Evolutionary conservation across 2,329 filamentous ascomycete genomes (phyloP), one percentile per base, ranked within the genome.

Genomic region (Trichoderma koningii): DNA sequence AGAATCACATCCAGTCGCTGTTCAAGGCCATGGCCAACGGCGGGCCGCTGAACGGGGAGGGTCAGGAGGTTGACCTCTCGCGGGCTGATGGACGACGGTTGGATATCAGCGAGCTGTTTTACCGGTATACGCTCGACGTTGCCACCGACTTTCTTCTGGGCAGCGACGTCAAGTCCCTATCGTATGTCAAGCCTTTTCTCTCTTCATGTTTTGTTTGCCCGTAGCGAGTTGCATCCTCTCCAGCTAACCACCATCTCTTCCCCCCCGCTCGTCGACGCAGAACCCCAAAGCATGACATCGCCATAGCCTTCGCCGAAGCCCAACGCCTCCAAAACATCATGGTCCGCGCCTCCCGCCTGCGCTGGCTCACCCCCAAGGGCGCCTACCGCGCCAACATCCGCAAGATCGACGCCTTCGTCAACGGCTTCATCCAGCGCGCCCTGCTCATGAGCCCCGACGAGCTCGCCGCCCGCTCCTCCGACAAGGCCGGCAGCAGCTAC

Each of bases 81-180:
- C 62, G 80, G 80, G 74, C 88, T 83, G 81, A 88, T 78, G 76
- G 90, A 76, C 80, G 79, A 55, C 81, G 85, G 10, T 30, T 94
- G 34, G 87, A 96, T 70, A 85, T 94, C 9, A 84, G 87, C 68
- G 86, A 93, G 67, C 80, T 96, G 63, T 89, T 97, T 77, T 96
- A 92, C 80, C 84, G 91, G n/a, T 89, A 89, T 72, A 93, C 92
- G 0, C 83, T 97, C 30, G 93, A 97, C 76, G 88, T 91, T 7
- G 87, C 91, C 2, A 97, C 93, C 0, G 90, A 96, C 70, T 97
- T 97, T 74, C 79, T 97, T 30, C 85, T 97, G 2, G 93, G 93
- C 3, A 82, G 87, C 67, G 90, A 90, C 68, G 89, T 93, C 21
- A 85, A 85, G 71, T 85, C 83, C 34, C 76, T 87, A n/a, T 81